Conservation (phyloP, 441 rosid species). For the Metrosideros polymorpha region DNA sequence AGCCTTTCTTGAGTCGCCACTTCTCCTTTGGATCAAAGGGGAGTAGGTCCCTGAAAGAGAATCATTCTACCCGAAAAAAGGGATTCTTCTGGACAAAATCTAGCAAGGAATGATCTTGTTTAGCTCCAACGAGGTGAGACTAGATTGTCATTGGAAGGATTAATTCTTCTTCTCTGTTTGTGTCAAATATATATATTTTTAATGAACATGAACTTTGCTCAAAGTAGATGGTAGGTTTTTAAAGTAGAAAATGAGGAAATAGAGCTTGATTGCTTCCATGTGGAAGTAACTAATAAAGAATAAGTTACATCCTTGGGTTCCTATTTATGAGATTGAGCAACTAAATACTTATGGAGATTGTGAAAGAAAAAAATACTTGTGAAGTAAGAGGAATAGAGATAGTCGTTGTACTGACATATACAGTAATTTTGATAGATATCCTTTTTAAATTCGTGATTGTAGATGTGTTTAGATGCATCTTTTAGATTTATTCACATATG, state of each 20-base stretch:
- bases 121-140: constrained; percentile 24
- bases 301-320: neutral
- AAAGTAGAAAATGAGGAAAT: neutral
- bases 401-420: neutral
- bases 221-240: neutral
- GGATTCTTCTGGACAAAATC: constrained; percentile 90
- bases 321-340: neutral
- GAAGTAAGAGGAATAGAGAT: neutral
- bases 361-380: neutral
- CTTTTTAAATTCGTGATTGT: neutral
- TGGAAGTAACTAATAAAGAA: neutral
- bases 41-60: constrained; percentile 38
- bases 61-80: constrained; percentile 38
- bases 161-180: neutral
- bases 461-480: neutral
- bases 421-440: neutral
- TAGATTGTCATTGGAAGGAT: neutral
- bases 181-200: neutral
- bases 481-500: neutral
- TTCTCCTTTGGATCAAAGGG: constrained; percentile 76
- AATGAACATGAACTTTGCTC: neutral
- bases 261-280: neutral
- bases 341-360: neutral
- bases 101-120: constrained; percentile 46
- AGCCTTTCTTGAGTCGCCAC: constrained; percentile 68